Base-by-base conservation (phyloP, 2,329 filamentous ascomycete species). In the Dichotomopilus funicola region DNA sequence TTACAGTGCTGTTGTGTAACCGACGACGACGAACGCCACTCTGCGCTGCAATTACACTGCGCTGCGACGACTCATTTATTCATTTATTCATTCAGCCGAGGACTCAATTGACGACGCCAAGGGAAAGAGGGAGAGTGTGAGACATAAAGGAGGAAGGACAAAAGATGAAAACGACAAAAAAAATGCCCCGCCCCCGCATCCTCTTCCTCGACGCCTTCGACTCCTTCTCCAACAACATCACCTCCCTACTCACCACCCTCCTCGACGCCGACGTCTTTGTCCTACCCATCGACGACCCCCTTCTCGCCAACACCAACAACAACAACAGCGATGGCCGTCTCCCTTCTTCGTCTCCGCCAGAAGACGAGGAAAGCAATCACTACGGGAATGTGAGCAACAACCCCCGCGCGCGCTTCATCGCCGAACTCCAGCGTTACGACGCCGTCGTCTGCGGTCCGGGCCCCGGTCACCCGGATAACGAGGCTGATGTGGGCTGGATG, bases 151-250 rank as follows among this genome's bases (percentile, higher is more conserved):
- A 42, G 40, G 40, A n/a, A 6, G 40, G 10, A 11, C 11, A 42
- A 12, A 11, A 38, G 44, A n/a, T 11, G 12, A 35, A 49, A 2
- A 13, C 9, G 31, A 27, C 19, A 3, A 45, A 9, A 12, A 53
- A 49, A 45, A 53, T 52, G 40, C 49, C 35, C 47, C 60, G 57
- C 7, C 53, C 60, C 12, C 60, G 57, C 58, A 87, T 97, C 59
- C 82, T 97, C 60, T 96, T 95, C 72, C 78, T 99, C 63, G 94
- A 97, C 70, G 91, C 92, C 59, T 95, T 95, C 72, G 94, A 99
- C 74, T 96, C 91, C 43, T 99, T 96, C 72, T 89, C 91, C 54
- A 91, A 95, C 73, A 97, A 96, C 73, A 94, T 97, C 65, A 84
- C 95, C 52, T 85, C 88, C 5, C 81, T 96, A 37, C 78, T 97